phyloP scores from a whole-genome alignment of 164 flowering plant genomes.

The Echeveria elegans region DNA sequence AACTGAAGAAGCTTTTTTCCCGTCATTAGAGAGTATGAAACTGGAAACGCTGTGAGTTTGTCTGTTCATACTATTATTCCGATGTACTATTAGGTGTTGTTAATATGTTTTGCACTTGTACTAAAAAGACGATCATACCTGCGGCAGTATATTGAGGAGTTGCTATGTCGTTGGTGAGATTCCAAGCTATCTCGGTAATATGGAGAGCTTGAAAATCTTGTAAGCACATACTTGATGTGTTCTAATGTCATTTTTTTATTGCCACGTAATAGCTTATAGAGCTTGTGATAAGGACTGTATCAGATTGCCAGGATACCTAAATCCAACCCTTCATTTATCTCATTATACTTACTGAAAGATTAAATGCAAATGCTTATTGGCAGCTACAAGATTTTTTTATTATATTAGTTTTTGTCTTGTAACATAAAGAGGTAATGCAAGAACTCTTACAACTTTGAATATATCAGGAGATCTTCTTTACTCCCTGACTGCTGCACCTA shows the following conservation, averaged over 20 bases:
- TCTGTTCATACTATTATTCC: background rate
- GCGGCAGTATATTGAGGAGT: constrained; percentile 39
- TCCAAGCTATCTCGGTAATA: constrained; percentile 26
- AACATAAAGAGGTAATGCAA: too few relatives aligned
- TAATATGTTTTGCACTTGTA: background rate
- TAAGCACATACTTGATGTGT: constrained; percentile 17
- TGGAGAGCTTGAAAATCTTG: constrained; percentile 22
- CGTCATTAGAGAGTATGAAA: constrained; percentile 22
- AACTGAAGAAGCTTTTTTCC: constrained; percentile 34
- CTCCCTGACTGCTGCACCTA: too few relatives aligned
- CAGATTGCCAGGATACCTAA: too few relatives aligned
- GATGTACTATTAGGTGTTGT: background rate
- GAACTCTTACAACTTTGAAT: too few relatives aligned
- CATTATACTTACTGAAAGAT: too few relatives aligned
- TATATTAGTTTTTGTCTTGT: too few relatives aligned
- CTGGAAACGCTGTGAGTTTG: constrained; percentile 36
- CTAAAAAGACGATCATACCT: background rate
- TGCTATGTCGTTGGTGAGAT: constrained; percentile 33
- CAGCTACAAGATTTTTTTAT: too few relatives aligned
- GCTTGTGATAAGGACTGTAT: too few relatives aligned
- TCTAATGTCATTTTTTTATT: background rate
- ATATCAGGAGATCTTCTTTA: too few relatives aligned
- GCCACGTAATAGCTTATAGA: too few relatives aligned
- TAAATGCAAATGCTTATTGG: too few relatives aligned
- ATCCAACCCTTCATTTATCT: too few relatives aligned